Evolutionary conservation across 768 basidiomycete species (phyloP).

Genomic region (Rhodotorula sphaerocarpa): DNA sequence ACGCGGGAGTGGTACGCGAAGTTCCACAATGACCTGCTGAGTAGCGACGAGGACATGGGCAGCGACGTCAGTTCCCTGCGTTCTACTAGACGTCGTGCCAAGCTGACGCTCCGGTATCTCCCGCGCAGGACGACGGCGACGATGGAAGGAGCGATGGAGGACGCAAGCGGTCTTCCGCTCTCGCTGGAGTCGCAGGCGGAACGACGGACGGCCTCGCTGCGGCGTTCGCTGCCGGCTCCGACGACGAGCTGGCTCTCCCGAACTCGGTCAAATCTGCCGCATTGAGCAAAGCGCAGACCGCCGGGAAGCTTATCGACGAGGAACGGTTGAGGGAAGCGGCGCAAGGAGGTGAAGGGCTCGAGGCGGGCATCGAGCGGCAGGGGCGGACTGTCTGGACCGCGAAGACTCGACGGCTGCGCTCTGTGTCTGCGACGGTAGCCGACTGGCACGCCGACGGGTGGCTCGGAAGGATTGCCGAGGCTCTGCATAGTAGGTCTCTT

Average conservation of each 20-base stretch:
- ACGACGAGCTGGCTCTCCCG: background rate
- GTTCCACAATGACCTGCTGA: background rate
- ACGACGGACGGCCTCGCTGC: background rate
- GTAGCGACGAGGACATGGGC: background rate
- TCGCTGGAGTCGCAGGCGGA: background rate
- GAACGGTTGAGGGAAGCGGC: no score
- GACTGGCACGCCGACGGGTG: no score
- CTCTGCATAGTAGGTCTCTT: no score
- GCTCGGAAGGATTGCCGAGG: no score
- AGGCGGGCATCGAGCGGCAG: no score
- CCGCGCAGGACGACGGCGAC: conserved; percentile 7
- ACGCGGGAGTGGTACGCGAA: conserved; percentile 1
- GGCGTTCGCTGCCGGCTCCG: background rate
- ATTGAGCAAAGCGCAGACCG: no score
- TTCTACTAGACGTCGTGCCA: background rate
- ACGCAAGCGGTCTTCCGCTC: background rate
- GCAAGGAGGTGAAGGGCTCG: no score
- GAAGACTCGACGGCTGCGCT: no score
- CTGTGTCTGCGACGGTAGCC: no score
- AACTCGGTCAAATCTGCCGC: background rate
- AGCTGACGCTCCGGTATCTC: no score
- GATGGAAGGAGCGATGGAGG: background rate
- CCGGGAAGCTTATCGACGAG: no score
- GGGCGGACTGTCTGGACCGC: no score
- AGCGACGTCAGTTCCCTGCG: conserved; percentile 1